Base-by-base conservation (phyloP, 1,284 basidiomycete genomes). In the Porodaedalea pini region DNA sequence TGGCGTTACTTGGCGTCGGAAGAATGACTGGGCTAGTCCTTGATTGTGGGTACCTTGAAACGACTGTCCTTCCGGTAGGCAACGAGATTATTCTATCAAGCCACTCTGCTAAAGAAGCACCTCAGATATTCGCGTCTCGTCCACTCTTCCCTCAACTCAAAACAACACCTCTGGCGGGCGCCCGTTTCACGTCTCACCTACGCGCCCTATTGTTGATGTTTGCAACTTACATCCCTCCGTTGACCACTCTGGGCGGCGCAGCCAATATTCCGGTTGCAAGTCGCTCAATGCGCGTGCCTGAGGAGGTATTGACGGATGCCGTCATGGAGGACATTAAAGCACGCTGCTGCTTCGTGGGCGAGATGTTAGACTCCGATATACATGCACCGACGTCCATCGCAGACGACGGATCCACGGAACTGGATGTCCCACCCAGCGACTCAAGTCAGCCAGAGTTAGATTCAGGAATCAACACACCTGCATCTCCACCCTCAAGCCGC, bases 1-100 rank as follows among this genome's bases (percentile, higher is more conserved):
- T 97, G 8, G 82, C 92, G 0, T 74, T 98, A 13, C 78, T 97
- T 56, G 86, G 94, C 1, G 83, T 87, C 1, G 96, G 97, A 3
- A 78, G 90, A 58, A 89, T 94, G 62, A 94, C 93, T 0, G 96
- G 95, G 1, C 80, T 99, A 5, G 95, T 98, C 0, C 76, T 99
- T 1, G 94, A 98, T 65, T 86, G 86, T 62, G 97, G 96, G 0
- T 87, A 95, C 68, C 79, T 96, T 1, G 94, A 99, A 70, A 89
- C 94, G 0, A 88, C 86, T 2, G 84, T 87, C 6, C 78, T 96
- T 40, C 94, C 96, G 0, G 95, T 96, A 66, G 56, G 89, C 75
- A 11, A 11, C 17, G 4, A 8, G 36, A 17, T 41, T 11, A 37
- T 5, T 36, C 41, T 21, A 34, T 56, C 45, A 17, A 58, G 34